Evolutionary conservation across 2,329 filamentous ascomycete genomes (phyloP), one percentile per base, ranked within the genome.

Genomic region (Knoxdaviesia capensis): DNA sequence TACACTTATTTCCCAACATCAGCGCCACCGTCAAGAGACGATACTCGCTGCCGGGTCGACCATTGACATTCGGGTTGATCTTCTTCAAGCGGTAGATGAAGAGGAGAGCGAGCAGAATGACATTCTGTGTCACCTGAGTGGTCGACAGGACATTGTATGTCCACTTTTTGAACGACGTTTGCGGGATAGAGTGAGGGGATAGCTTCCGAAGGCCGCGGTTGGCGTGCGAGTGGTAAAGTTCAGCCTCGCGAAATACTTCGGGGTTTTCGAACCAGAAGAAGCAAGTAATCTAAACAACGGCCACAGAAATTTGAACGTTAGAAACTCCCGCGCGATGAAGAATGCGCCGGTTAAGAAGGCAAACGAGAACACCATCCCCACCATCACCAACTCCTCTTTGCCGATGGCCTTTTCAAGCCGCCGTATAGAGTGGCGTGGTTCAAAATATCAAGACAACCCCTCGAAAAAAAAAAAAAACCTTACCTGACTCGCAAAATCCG

Each of bases 1-100:
- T 59, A 83, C 79, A 98, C 64, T 98, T 98, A 59, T 98, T 98
- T 47, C 87, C 88, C 45, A 98, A 68, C 90, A 98, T 98, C 49
- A 98, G 64, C 29, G 90, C 90, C 40, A 96, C 87, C 0, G 90
- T 96, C 53, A 96, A 67, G 29, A 98, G 65, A 11, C 90, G 71
- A 54, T 90, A 96, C 57, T 96, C 90, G 57, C 90, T 98, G 5
- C 90, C 90, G 28, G 78, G 78, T 52, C 88, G 88, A 36, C 90
- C 90, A 54, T 87, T 85, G 11, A 96, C 88, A 3, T 71, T 75
- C 0, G 86, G 83, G 51, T 94, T 96, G 48, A 81, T 78, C 56
- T 80, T 83, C 64, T 96, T 96, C 48, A 98, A 61, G 39, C 88
- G 73, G 59, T 94, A 92, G 48, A 98, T 82, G 63, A 96, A 96